These are phyloP conservation scores for Saturnispora zaruensis DNA, from an alignment of 805 yeast species.

Conservation along the genomic window DNA sequence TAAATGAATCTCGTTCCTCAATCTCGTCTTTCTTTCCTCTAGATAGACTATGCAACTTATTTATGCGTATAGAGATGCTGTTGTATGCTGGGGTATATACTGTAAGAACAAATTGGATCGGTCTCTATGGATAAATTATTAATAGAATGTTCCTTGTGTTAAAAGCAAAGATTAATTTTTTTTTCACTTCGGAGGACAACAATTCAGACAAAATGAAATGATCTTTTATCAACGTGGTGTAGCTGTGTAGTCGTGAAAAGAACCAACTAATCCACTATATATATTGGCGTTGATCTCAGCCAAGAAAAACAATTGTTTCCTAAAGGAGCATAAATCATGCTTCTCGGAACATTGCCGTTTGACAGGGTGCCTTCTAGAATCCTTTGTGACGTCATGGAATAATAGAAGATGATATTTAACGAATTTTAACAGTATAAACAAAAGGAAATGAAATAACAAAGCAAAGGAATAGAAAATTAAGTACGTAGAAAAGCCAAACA, in stretches of 20 bases:
- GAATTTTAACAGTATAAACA: conserved; percentile 2
- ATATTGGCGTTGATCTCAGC: background rate
- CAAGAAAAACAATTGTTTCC: background rate
- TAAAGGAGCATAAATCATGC: background rate
- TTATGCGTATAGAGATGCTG: background rate
- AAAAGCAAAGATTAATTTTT: background rate
- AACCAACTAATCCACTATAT: background rate
- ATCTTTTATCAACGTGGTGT: background rate
- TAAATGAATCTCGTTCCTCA: background rate
- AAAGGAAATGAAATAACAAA: conserved; percentile 2
- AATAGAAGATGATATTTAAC: background rate
- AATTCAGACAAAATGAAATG: background rate
- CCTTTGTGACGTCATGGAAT: conserved; percentile 1
- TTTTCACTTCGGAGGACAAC: background rate
- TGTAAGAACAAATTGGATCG: background rate
- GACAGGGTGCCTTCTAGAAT: background rate
- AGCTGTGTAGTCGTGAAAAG: background rate
- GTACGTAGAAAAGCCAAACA: conserved; percentile 3
- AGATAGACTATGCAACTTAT: background rate
- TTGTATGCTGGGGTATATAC: background rate
- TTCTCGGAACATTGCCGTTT: background rate
- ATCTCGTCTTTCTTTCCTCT: background rate
- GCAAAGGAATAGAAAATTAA: conserved; percentile 4
- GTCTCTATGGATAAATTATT: background rate
- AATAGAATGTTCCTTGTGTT: background rate